Evolutionary conservation across 805 yeast species (phyloP).

Genomic region (Sporopachydermia quercuum): DNA sequence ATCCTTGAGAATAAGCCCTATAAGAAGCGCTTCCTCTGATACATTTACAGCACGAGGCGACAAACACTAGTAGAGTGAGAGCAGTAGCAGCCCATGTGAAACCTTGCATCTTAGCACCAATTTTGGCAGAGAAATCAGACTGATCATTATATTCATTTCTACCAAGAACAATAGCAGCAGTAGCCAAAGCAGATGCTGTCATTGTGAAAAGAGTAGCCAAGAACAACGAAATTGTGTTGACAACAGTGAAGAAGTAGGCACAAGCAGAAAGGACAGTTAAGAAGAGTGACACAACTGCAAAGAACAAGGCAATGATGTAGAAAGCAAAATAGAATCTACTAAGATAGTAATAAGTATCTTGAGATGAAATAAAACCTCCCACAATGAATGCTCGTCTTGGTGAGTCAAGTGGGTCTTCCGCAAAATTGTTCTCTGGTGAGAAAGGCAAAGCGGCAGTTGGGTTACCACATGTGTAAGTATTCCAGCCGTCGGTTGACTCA

Average conservation of each 20-base stretch:
- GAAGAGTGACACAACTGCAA: constrained; percentile 33
- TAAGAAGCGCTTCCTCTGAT: background rate
- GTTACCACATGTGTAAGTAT: constrained; percentile 32
- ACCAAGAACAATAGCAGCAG: background rate
- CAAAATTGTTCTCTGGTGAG: constrained; percentile 68
- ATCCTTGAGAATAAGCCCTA: background rate
- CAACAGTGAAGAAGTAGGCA: background rate
- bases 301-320: constrained; percentile 40
- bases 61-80: background rate
- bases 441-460: constrained; percentile 69
- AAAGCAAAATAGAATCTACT: constrained; percentile 59
- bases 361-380: background rate
- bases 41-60: constrained; percentile 1
- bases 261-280: constrained; percentile 14
- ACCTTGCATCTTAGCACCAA: background rate
- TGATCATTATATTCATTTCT: background rate
- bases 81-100: background rate
- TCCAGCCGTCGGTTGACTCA: constrained; percentile 27
- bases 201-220: background rate
- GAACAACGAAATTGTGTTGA: background rate
- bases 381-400: background rate
- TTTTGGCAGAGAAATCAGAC: background rate
- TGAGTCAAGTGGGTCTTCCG: background rate
- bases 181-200: constrained; percentile 1
- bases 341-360: constrained; percentile 39